Percentiles rank a stretch among this genome's conserved stretches.
phyloP scores from a whole-genome alignment of 2,329 filamentous ascomycete species.

The Capronia coronata region DNA sequence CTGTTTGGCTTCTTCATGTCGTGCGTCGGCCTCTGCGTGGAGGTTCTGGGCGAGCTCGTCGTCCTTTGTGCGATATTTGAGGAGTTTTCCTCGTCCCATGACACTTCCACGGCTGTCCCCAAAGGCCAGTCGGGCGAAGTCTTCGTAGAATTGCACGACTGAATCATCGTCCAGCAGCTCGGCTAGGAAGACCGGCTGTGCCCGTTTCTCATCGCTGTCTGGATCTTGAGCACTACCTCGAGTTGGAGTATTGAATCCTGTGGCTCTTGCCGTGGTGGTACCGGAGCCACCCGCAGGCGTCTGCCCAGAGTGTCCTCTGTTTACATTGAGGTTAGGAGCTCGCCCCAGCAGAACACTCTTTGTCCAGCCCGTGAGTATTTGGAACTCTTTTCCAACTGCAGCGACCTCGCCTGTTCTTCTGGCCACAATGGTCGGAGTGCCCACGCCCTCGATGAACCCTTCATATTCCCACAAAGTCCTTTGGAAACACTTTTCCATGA shows the following conservation, averaged over 20 bases:
- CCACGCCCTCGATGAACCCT: conserved; percentile 80
- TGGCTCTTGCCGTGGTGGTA: conserved; percentile 37
- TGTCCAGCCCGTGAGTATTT: conserved; percentile 89
- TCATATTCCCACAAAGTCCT: conserved; percentile 88
- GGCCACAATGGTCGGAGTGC: conserved; percentile 86
- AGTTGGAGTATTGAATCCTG: conserved; percentile 44
- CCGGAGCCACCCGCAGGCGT: conserved; percentile 34
- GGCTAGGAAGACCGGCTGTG: conserved; percentile 79
- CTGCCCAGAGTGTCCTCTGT: conserved; percentile 51
- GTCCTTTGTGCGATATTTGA: conserved; percentile 81
- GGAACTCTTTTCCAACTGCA: conserved; percentile 92
- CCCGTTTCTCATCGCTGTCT: conserved; percentile 37
- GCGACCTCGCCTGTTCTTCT: conserved; percentile 91
- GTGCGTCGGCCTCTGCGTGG: conserved; percentile 34
- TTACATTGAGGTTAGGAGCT: conserved; percentile 79
- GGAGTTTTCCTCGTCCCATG: conserved; percentile 72
- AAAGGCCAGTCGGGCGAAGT: conserved; percentile 88
- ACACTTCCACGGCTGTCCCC: conserved; percentile 82
- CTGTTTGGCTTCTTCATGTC: conserved; percentile 39
- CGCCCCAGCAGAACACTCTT: conserved; percentile 83
- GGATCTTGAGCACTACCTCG: conserved; percentile 11
- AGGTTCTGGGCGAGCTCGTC: conserved; percentile 31
- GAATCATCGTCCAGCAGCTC: conserved; percentile 91
- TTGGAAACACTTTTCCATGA: conserved; percentile 97
- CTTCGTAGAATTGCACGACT: conserved; percentile 90